phyloP scores from a whole-genome alignment of 768 basidiomycete species.

The Hygrocybe punicea region DNA sequence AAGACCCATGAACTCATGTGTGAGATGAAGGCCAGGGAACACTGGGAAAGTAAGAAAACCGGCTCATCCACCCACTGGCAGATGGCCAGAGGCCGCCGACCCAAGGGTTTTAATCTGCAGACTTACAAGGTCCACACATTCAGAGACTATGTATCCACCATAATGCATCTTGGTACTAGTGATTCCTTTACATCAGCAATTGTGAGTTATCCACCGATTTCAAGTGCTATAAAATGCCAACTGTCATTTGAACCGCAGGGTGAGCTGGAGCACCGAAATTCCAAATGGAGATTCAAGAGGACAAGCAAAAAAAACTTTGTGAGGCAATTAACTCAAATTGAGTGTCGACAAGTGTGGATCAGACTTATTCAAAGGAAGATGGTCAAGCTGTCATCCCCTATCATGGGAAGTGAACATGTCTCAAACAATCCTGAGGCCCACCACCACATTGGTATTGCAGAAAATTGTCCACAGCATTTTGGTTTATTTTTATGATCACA shows the following conservation, averaged over 20 bases:
- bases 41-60: conserved; percentile 1
- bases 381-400: too few species aligned
- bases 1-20: conserved; percentile 27
- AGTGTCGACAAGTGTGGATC: conserved; percentile 5
- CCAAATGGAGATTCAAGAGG: conserved; percentile 28
- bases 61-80: not conserved
- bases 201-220: conserved; percentile 18
- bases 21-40: conserved; percentile 22
- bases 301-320: conserved; percentile 21
- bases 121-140: conserved; percentile 38
- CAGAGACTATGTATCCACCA: conserved; percentile 29
- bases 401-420: too few species aligned
- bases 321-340: conserved; percentile 21
- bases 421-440: not conserved
- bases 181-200: conserved; percentile 35
- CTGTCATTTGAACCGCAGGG: conserved; percentile 21
- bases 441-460: not conserved
- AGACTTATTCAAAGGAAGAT: not conserved
- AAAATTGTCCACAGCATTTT: not conserved
- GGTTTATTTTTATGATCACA: not conserved
- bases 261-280: conserved; percentile 29
- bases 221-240: conserved; percentile 6
- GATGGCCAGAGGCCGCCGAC: not conserved
- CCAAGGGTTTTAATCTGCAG: conserved; percentile 25
- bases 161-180: conserved; percentile 30